phyloP scores from a whole-genome alignment of 2,329 filamentous ascomycete genomes.

The Didymella segeticola region DNA sequence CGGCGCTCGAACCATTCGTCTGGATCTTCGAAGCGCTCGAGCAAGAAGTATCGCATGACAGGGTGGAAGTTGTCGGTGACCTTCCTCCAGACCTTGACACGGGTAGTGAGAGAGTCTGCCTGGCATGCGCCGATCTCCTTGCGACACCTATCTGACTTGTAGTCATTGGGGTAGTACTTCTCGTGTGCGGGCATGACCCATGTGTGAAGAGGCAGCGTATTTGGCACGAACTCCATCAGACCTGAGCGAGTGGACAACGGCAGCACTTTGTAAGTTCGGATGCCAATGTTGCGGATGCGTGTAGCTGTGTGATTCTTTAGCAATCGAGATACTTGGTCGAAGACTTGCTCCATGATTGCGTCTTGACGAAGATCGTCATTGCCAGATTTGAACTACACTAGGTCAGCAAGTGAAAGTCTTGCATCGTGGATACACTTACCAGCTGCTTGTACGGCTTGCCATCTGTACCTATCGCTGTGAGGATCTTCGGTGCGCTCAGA shows the following conservation, averaged over 20 bases:
- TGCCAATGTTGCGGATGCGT: slow-evolving; percentile 84
- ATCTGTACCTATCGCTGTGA: slow-evolving; percentile 80
- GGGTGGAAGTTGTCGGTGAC: slow-evolving; percentile 86
- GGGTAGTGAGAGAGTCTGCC: slow-evolving; percentile 70
- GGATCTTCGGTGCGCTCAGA: slow-evolving; percentile 91
- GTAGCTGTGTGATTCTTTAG: slow-evolving; percentile 86
- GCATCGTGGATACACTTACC: slow-evolving; percentile 52
- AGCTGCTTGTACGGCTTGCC: slow-evolving; percentile 85
- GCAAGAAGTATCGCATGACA: slow-evolving; percentile 96
- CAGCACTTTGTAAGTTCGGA: slow-evolving; percentile 96
- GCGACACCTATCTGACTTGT: slow-evolving; percentile 76
- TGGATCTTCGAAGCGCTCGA: slow-evolving; percentile 90
- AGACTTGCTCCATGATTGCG: slow-evolving; percentile 99
- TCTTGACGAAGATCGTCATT: slow-evolving; percentile 97
- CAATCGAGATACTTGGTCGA: slow-evolving; percentile 91
- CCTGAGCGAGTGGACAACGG: slow-evolving; percentile 85
- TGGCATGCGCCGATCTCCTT: slow-evolving; percentile 80
- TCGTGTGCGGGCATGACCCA: slow-evolving; percentile 92
- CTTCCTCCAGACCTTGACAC: slow-evolving; percentile 77
- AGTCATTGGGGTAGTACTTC: slow-evolving; percentile 82
- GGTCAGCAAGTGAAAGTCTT: slow-evolving; percentile 4
- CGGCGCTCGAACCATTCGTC: slow-evolving; percentile 95
- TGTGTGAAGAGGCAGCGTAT: slow-evolving; percentile 90
- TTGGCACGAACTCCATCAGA: slow-evolving; percentile 94
- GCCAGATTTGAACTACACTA: slow-evolving; percentile 80